Percentiles rank a stretch among this genome's conserved stretches.
phyloP scores from a whole-genome alignment of 768 basidiomycete genomes.

The Pulveroboletus ravenelii region DNA sequence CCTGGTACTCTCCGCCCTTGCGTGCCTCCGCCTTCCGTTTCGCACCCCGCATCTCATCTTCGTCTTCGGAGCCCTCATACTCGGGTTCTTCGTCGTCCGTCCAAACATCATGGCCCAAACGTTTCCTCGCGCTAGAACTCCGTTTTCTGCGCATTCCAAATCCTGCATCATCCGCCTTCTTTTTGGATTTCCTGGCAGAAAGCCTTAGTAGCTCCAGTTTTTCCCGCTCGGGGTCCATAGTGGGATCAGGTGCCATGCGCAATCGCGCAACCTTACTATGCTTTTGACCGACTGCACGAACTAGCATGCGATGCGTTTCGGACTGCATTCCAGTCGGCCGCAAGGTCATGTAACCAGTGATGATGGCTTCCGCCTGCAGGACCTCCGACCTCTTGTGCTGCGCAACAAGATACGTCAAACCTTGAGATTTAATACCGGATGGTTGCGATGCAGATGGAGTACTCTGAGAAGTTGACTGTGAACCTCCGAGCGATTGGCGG shows the following conservation, averaged over 20 bases:
- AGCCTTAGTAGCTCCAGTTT: constrained; percentile 62
- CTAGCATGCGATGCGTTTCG: constrained; percentile 84
- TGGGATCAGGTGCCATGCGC: constrained; percentile 75
- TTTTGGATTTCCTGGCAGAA: constrained; percentile 60
- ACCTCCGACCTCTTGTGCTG: constrained; percentile 84
- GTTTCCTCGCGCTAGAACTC: constrained; percentile 38
- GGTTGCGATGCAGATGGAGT: constrained; percentile 37
- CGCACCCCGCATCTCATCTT: constrained; percentile 40
- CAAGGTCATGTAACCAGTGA: constrained; percentile 80
- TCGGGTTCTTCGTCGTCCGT: constrained; percentile 67
- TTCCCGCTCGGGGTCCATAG: constrained; percentile 70
- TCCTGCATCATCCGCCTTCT: constrained; percentile 48
- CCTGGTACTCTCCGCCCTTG: constrained; percentile 69
- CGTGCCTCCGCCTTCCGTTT: constrained; percentile 47
- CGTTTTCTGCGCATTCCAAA: constrained; percentile 47
- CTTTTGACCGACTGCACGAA: constrained; percentile 79
- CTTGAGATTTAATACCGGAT: constrained; percentile 50
- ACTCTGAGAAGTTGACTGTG: constrained; percentile 39
- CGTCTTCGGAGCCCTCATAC: constrained; percentile 57
- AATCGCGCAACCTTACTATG: constrained; percentile 77
- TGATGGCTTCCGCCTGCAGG: constrained; percentile 78
- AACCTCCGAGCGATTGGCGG: constrained; percentile 52
- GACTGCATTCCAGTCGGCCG: constrained; percentile 89
- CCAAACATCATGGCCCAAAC: constrained; percentile 46
- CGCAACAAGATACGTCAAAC: constrained; percentile 84